These are phyloP conservation scores for Amborella trichopoda DNA, from an alignment of 164 flowering plant species.

Conservation along the genomic window DNA sequence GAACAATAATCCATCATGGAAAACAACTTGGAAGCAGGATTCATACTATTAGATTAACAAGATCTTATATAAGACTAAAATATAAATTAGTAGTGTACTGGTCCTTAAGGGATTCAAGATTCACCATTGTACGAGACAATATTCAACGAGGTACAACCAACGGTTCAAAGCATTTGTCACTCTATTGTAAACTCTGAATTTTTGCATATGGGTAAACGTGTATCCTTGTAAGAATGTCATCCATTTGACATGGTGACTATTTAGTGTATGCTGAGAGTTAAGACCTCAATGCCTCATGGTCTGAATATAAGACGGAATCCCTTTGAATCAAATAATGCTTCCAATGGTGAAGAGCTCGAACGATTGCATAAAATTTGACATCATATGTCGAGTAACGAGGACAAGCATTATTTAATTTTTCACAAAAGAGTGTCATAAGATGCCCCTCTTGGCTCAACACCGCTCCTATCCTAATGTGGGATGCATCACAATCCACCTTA, in stretches of 20 bases:
- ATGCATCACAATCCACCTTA: conserved; percentile 1
- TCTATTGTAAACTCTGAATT: background rate
- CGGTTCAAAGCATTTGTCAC: background rate
- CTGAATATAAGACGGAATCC: too few species aligned
- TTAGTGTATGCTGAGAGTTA: background rate
- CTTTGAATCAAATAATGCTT: too few species aligned
- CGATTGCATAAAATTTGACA: too few species aligned
- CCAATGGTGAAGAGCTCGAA: too few species aligned
- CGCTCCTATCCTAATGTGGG: background rate
- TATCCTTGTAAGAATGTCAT: background rate
- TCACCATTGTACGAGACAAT: background rate
- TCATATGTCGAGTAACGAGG: background rate
- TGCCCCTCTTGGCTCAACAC: background rate
- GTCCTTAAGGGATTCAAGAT: too few species aligned
- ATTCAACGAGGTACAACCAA: background rate
- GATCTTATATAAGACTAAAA: background rate
- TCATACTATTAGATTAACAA: too few species aligned
- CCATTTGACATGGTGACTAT: background rate
- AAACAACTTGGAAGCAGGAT: too few species aligned
- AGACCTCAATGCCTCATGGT: background rate
- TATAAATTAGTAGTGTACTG: background rate
- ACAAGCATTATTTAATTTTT: conserved; percentile 1
- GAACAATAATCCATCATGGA: background rate
- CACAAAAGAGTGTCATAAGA: background rate
- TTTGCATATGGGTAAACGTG: background rate